Evolutionary conservation across 805 yeast genomes (phyloP).

Genomic region (Lachancea lanzarotensis): DNA sequence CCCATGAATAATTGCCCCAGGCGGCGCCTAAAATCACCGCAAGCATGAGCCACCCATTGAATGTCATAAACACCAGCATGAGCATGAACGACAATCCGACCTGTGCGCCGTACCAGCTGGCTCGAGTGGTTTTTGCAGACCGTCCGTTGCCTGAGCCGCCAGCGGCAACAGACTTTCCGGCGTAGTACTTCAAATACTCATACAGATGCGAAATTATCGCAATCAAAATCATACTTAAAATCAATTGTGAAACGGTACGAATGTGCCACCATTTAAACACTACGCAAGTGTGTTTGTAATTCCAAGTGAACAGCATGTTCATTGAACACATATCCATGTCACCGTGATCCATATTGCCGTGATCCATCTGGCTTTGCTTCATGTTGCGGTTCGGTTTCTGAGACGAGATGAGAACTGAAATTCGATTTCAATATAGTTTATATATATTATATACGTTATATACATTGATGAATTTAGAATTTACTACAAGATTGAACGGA

Average conservation of each 20-base stretch:
- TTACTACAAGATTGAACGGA: no score
- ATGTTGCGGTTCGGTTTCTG: no score
- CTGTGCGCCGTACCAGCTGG: conserved; percentile 53
- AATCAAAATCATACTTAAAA: conserved; percentile 47
- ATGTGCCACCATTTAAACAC: conserved; percentile 80
- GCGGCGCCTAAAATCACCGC: conserved; percentile 68
- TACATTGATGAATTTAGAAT: no score
- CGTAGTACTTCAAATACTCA: conserved; percentile 39
- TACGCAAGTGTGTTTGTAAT: conserved; percentile 64
- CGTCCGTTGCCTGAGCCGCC: conserved; percentile 3
- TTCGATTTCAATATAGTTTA: no score
- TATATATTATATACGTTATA: no score
- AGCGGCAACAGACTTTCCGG: neutral
- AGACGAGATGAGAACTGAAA: no score
- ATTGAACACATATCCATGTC: conserved; percentile 41
- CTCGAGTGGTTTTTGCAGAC: conserved; percentile 26
- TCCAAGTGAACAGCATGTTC: conserved; percentile 79
- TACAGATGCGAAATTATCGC: conserved; percentile 48
- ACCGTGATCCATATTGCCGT: conserved; percentile 21
- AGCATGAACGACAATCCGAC: conserved; percentile 64
- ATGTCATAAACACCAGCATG: conserved; percentile 83
- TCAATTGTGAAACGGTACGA: conserved; percentile 42
- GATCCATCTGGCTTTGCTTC: conserved; percentile 10
- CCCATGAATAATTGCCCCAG: conserved; percentile 62
- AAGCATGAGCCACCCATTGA: conserved; percentile 77